phyloP scores from a whole-genome alignment of 225 moss, liverwort and hornwort genomes.

The Sphagnum tenellum region DNA sequence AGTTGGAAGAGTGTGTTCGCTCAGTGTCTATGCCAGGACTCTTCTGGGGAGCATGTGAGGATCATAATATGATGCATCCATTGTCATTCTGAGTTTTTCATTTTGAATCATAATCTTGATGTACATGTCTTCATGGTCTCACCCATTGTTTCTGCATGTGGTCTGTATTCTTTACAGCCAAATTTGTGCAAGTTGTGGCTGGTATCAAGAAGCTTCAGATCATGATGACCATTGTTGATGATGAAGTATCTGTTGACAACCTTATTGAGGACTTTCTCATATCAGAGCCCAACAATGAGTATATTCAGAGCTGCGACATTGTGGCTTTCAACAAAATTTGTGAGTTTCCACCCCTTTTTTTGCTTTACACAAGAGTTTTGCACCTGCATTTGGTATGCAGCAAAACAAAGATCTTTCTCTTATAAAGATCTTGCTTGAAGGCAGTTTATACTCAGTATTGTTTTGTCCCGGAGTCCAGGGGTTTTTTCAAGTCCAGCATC shows the following conservation, averaged over 20 bases:
- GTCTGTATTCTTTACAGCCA: constrained; percentile 25
- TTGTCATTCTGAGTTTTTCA: not conserved
- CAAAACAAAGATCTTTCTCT: no score
- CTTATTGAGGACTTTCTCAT: constrained; percentile 66
- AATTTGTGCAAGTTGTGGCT: constrained; percentile 68
- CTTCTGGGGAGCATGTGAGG: constrained; percentile 74
- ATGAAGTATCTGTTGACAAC: constrained; percentile 77
- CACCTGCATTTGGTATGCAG: no score
- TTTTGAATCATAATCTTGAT: not conserved
- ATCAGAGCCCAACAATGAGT: constrained; percentile 62
- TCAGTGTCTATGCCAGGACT: constrained; percentile 53
- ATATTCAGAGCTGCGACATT: constrained; percentile 92
- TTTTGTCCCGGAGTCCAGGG: no score
- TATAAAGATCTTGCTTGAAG: no score
- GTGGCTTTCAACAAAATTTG: constrained; percentile 98
- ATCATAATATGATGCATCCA: no score
- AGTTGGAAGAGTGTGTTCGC: constrained; percentile 55
- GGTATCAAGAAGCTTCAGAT: constrained; percentile 93
- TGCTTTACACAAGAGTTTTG: no score
- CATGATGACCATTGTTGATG: constrained; percentile 90
- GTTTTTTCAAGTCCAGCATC: no score
- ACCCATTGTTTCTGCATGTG: not conserved
- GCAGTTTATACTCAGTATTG: no score
- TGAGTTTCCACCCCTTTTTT: constrained; percentile 16
- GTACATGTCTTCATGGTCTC: no score